Evolutionary conservation across 352 stramenopile species (phyloP).

Genomic region (Phytophthora sansomeana): DNA sequence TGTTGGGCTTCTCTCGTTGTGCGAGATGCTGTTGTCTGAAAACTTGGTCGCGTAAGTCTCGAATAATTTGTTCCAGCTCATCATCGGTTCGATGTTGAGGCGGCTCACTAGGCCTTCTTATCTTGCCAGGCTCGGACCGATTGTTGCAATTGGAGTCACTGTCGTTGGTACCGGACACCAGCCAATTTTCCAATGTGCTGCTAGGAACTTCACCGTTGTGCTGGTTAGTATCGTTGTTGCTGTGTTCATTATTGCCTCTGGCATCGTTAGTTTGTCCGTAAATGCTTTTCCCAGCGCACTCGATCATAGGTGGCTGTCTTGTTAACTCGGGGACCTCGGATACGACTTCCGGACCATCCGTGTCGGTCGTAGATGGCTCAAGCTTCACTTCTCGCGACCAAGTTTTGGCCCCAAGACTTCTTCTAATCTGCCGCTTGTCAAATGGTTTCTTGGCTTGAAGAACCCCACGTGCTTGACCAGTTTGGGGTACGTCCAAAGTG

Average conservation of each 20-base stretch:
- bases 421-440: conserved; percentile 12
- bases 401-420: conserved; percentile 9
- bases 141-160: background rate
- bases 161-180: background rate
- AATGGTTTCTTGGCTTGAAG: conserved; percentile 24
- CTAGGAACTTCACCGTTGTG: background rate
- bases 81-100: conserved; percentile 50
- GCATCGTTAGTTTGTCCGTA: conserved; percentile 8
- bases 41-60: conserved; percentile 64
- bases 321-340: background rate
- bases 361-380: background rate
- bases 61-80: conserved; percentile 75
- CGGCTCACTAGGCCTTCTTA: conserved; percentile 2
- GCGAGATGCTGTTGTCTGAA: conserved; percentile 31
- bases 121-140: no score
- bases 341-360: background rate
- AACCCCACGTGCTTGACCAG: conserved; percentile 5
- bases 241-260: conserved; percentile 6
- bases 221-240: conserved; percentile 7
- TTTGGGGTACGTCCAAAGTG: background rate
- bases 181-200: background rate
- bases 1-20: conserved; percentile 1
- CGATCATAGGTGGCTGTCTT: conserved; percentile 22
- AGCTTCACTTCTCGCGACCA: conserved; percentile 2
- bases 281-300: conserved; percentile 37